Percentiles rank a stretch among this genome's conserved stretches.
phyloP scores from a whole-genome alignment of 1,284 basidiomycete genomes.

The Tilletiopsis washingtonensis region DNA sequence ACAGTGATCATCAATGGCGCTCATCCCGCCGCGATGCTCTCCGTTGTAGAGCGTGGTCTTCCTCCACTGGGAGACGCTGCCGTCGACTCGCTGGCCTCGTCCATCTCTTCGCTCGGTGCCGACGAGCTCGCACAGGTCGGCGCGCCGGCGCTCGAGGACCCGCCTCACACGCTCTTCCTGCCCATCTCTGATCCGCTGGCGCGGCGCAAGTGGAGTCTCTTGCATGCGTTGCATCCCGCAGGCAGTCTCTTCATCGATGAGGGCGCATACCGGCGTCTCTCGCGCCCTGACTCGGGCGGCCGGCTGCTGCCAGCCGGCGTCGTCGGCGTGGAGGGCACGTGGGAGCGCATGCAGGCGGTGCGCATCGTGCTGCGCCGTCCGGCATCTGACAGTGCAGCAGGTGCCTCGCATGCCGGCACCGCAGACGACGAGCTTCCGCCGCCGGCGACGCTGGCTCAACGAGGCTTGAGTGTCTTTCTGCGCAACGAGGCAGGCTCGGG shows the following conservation, averaged over 20 bases:
- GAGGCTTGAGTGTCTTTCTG: not conserved
- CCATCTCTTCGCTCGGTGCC: constrained; percentile 11
- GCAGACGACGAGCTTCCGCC: not conserved
- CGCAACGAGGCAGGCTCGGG: constrained; percentile 12
- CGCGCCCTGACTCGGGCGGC: constrained; percentile 76
- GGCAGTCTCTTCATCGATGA: constrained; percentile 80
- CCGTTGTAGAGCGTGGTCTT: constrained; percentile 58
- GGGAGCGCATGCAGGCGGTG: constrained; percentile 90
- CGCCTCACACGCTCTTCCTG: constrained; percentile 80
- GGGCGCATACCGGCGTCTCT: constrained; percentile 79
- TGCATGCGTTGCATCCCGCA: constrained; percentile 79
- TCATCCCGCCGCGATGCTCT: constrained; percentile 67
- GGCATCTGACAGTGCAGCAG: no score
- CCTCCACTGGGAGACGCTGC: constrained; percentile 5
- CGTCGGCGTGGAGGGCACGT: constrained; percentile 72
- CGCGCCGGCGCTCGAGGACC: constrained; percentile 44
- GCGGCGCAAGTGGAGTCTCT: constrained; percentile 90
- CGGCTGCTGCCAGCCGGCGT: constrained; percentile 85
- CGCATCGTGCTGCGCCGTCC: constrained; percentile 62
- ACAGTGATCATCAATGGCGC: constrained; percentile 63
- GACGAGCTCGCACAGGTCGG: constrained; percentile 23
- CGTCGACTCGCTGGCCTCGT: constrained; percentile 11
- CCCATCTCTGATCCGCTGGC: constrained; percentile 67
- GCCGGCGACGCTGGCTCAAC: not conserved
- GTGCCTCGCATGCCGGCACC: not conserved